Percentiles rank a stretch among this genome's conserved stretches.
Conservation (phyloP, 1,139 yeast genomes). For the Pichia sp. region DNA sequence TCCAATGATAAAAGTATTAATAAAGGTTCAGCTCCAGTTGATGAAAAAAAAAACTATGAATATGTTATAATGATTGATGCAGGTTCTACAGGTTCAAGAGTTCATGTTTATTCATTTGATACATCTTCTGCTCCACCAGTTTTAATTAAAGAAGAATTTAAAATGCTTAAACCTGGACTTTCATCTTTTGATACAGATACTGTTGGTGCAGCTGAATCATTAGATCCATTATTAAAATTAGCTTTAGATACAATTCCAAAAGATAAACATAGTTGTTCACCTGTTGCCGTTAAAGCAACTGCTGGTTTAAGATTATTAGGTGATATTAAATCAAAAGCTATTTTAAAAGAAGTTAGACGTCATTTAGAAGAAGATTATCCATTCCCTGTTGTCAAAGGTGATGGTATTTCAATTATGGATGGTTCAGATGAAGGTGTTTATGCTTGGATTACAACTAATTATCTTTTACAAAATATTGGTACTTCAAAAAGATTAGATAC, state of each 20-base stretch:
- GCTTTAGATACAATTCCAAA: constrained; percentile 77
- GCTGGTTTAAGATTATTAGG: constrained; percentile 94
- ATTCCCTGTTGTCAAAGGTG: constrained; percentile 79
- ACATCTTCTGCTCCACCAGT: constrained; percentile 78
- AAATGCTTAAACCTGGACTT: constrained; percentile 90
- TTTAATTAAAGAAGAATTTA: constrained; percentile 70
- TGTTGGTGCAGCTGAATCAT: constrained; percentile 76
- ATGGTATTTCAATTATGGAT: constrained; percentile 88
- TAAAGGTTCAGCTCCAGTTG: constrained; percentile 6
- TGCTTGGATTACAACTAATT: constrained; percentile 97
- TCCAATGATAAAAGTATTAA: constrained; percentile 10
- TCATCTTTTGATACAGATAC: constrained; percentile 80
- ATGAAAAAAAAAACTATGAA: constrained; percentile 25
- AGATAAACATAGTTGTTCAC: constrained; percentile 70
- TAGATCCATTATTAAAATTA: constrained; percentile 68
- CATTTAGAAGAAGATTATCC: constrained; percentile 79
- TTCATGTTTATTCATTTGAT: constrained; percentile 88
- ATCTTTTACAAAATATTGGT: constrained; percentile 87
- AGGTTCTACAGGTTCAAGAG: constrained; percentile 94
- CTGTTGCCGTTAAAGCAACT: constrained; percentile 94
- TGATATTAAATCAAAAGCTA: constrained; percentile 58
- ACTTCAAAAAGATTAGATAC: constrained; percentile 65
- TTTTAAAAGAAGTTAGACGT: constrained; percentile 65
- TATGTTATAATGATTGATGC: constrained; percentile 93
- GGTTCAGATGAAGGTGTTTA: constrained; percentile 98